phyloP scores from a whole-genome alignment of 2,329 filamentous ascomycete species.

The Lanzia echinophila region DNA sequence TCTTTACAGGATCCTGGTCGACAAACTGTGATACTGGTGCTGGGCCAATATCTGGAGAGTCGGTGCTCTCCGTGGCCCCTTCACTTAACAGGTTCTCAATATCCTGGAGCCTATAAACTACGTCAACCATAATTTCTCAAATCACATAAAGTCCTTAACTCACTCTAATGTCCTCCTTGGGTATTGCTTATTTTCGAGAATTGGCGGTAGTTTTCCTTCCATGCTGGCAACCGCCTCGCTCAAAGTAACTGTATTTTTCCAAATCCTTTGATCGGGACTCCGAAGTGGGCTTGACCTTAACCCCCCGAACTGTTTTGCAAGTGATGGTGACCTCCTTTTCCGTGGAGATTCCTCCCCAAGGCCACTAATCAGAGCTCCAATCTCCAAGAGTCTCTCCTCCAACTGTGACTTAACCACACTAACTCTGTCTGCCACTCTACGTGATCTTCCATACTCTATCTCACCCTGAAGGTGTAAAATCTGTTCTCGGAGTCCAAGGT shows the following conservation, averaged over 20 bases:
- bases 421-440: slow-evolving; percentile 58
- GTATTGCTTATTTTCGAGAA: slow-evolving; percentile 62
- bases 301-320: slow-evolving; percentile 24
- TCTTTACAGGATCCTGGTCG: slow-evolving; percentile 48
- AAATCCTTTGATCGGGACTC: slow-evolving; percentile 49
- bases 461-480: slow-evolving; percentile 64
- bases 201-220: slow-evolving; percentile 51
- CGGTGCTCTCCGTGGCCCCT: slow-evolving; percentile 34
- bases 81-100: slow-evolving; percentile 22
- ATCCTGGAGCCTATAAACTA: slow-evolving; percentile 24
- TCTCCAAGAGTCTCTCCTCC: slow-evolving; percentile 65
- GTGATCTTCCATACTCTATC: slow-evolving; percentile 53
- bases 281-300: slow-evolving; percentile 29
- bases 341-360: slow-evolving; percentile 55
- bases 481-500: slow-evolving; percentile 64
- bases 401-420: slow-evolving; percentile 63
- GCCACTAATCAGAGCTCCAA: slow-evolving; percentile 58
- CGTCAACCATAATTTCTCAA: slow-evolving; percentile 9
- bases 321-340: slow-evolving; percentile 40
- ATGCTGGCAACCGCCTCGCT: slow-evolving; percentile 31
- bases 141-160: slow-evolving; percentile 24
- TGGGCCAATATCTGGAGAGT: slow-evolving; percentile 64
- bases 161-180: slow-evolving; percentile 64
- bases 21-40: slow-evolving; percentile 53
- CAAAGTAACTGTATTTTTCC: slow-evolving; percentile 35